Evolutionary conservation across 495 filamentous ascomycete species (phyloP), one percentile per base, ranked within the genome.

Genomic region (Pseudomonodictys pantanalensis): DNA sequence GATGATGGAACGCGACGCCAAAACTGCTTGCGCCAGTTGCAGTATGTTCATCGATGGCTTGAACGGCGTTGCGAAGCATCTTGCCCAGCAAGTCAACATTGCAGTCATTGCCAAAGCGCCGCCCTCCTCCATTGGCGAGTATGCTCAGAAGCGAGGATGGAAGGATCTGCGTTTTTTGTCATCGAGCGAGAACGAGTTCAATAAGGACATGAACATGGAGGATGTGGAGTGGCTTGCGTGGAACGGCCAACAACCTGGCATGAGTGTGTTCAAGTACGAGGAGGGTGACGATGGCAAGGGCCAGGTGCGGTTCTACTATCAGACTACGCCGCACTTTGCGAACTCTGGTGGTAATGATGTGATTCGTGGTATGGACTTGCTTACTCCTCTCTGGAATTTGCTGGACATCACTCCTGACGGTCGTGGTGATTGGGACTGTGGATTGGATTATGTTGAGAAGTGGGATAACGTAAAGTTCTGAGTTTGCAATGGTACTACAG

Each of bases 251-350:
- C 32, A 10, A 12, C 56, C 56, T 11, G 44, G 30, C 2, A 51
- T 52, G 32, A 59, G 56, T 26, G 56, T 59, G 29, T 59, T 59
- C 25, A 59, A 42, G 35, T 42, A 59, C 29, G 56, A 59, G 46
- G 43, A 35, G n/a, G 53, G 23, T 12, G 53, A 24, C 10, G 50
- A 41, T 9, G 35, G 18, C 3, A 26, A 38, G 28, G 56, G 45
- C 7, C 41, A 20, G 20, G 45, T 59, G 9, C 18, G 56, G n/a
- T 47, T 47, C 23, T 25, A 29, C 2, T 59, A 59, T 32, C 41
- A 45, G 7, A 52, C 47, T 9, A 59, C 18, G 17, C 29, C 45
- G 20, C 56, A 59, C 28, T 51, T 51, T 26, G 29, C 17, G 4
- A 38, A 38, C 11, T 8, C 7, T 35, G 49, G 22, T 7, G 38